These are phyloP conservation scores for Epichloe scottii DNA, from an alignment of 2,329 filamentous ascomycete species.

Conservation along the genomic window DNA sequence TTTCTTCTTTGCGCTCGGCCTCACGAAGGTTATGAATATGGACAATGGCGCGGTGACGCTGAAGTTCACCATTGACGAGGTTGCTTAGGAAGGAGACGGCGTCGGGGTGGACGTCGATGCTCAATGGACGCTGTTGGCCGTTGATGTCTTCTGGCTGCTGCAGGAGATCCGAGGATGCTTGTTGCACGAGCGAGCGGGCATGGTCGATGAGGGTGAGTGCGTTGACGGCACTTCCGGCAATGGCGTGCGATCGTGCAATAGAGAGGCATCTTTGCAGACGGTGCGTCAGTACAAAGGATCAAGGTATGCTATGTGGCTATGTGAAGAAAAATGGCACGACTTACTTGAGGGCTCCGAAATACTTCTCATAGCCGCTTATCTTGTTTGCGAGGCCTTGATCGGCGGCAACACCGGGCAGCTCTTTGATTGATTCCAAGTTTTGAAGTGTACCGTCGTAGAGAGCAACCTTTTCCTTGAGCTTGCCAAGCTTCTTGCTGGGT, in stretches of 20 bases:
- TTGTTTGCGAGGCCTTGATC: conserved; percentile 66
- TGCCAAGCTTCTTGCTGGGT: conserved; percentile 61
- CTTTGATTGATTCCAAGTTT: conserved; percentile 79
- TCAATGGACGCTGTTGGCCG: conserved; percentile 32
- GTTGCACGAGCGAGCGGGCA: conserved; percentile 50
- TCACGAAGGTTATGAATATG: conserved; percentile 59
- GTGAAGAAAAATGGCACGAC: conserved; percentile 14
- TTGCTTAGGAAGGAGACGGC: conserved; percentile 46
- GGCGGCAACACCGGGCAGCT: conserved; percentile 78
- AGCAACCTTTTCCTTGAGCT: conserved; percentile 74
- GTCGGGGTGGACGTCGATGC: conserved; percentile 50
- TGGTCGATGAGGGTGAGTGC: conserved; percentile 75
- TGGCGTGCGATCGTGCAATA: conserved; percentile 70
- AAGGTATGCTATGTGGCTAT: neutral
- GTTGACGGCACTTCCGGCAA: conserved; percentile 60
- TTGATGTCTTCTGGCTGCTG: conserved; percentile 15
- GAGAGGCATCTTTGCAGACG: conserved; percentile 53
- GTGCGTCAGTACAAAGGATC: neutral
- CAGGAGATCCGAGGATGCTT: conserved; percentile 37
- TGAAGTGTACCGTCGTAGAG: conserved; percentile 86
- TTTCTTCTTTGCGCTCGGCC: conserved; percentile 29
- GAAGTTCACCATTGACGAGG: conserved; percentile 58
- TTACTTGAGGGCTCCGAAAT: conserved; percentile 83
- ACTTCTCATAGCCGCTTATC: conserved; percentile 64
- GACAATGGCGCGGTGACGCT: conserved; percentile 74